Base-by-base conservation (phyloP, 2,329 filamentous ascomycete genomes). In the Didymella pinodella region DNA sequence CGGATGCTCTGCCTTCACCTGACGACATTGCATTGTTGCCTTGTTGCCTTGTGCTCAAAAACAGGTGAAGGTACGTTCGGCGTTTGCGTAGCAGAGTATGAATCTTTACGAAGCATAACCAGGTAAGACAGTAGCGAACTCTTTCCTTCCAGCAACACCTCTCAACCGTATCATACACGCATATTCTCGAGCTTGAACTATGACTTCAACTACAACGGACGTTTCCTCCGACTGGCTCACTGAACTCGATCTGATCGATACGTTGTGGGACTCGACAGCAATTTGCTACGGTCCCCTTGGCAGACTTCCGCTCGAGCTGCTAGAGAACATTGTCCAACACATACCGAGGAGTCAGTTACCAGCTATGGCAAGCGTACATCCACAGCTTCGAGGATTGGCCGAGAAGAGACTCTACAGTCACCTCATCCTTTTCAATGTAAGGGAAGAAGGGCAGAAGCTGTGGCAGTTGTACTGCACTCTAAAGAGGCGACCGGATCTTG, bases 161-260 rank as follows among this genome's bases (percentile, higher is more conserved):
- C 5, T 52, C 29, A 45, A 36, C n/a, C 29, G 7, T 40, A 8
- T 28, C 26, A 6, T 18, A n/a, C n/a, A 18, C 38, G n/a, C 3
- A 25, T 10, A 4, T 48, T 11, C n/a, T 36, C 12, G 25, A 26
- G 14, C 32, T 7, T 26, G 12, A n/a, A 41, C 28, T 6, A 57
- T 48, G 48, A 25, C 38, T 3, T n/a, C 26, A 5, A 18, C 8
- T n/a, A 7, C 28, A 12, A n/a, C 22, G n/a, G 14, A 14, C 48
- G 7, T 25, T 6, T n/a, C 7, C 22, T 26, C 11, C 14, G 4
- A 4, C 4, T 57, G 48, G 48, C 43, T 57, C 22, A 31, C 28
- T 5, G 43, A 48, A 14, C 29, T 48, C 14, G 54, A 57, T 31
- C 22, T 2, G 16, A 52, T 57, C 16, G 34, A 52, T 2, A 2